Base-by-base conservation (phyloP, 129 eudicot species). In the Deinandra increscens region DNA sequence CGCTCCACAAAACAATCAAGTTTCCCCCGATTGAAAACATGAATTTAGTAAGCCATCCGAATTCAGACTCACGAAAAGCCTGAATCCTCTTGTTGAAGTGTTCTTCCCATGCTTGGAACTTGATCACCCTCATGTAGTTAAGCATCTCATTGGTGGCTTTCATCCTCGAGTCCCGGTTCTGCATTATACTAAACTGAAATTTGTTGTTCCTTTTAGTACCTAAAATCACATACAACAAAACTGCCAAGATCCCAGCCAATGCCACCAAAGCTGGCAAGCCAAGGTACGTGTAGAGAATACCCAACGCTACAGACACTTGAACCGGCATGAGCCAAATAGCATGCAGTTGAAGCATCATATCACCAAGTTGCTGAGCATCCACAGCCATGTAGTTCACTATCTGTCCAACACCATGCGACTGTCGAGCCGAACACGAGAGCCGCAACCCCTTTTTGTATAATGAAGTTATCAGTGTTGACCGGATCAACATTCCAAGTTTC, bases 101-200 rank as follows among this genome's bases (percentile, higher is more conserved):
- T 11, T 91, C 93, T 75, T 91, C 97, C 97, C 98, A 92, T 3
- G 98, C 98, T 59, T 92, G 98, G 70, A 88, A 88, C 81, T 92
- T 92, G 36, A 92, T 91, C 39, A 85, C 97, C 33, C 96, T 75
- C 97, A 91, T 91, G 76, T 91, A 85, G 78, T 65, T 85, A n/a
- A 91, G 93, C 97, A 88, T 88, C 77, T 91, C 97, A 15, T 91
- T 91, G 0, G 83, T 85, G 2, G 98, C 96, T 70, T 92, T 92
- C 96, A 92, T 84, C 72, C 96, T 80, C 36, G 75, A 84, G 68
- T 92, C 97, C 4, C 93, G 86, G 46, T 74, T 68, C 45, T 66
- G 63, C 97, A 91, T 91, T 15, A 85, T 51, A 48, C 61, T 78
- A 64, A 60, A 81, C 26, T 88, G 88, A 75, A 61, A 91, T 43